These are phyloP conservation scores for Protomyces macrosporus DNA, from an alignment of 1,139 yeast genomes.

Conservation along the genomic window DNA sequence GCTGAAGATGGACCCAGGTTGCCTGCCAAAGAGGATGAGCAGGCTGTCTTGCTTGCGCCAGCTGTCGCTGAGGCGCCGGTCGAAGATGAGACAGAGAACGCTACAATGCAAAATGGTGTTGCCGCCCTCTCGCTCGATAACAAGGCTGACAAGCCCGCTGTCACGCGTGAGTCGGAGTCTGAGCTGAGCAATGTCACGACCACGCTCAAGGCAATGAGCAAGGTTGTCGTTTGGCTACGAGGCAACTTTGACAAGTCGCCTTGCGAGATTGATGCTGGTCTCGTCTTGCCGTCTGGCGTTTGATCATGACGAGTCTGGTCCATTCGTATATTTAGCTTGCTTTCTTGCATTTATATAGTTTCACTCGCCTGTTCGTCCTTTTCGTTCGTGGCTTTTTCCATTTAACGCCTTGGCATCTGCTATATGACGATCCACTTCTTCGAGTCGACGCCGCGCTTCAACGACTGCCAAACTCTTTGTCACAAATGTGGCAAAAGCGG, in stretches of 20 bases:
- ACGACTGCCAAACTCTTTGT: neutral
- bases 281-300: neutral
- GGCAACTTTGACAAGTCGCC: conserved; percentile 20
- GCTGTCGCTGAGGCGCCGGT: neutral
- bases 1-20: neutral
- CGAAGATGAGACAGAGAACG: neutral
- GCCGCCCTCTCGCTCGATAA: neutral
- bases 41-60: neutral
- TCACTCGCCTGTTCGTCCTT: neutral
- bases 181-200: neutral
- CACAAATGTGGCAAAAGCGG: neutral
- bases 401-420: neutral
- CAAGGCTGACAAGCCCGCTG: neutral
- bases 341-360: neutral
- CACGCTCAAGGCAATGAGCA: conserved; percentile 7
- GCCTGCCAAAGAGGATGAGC: neutral
- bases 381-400: neutral
- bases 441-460: neutral
- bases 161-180: neutral
- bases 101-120: no score
- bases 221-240: conserved; percentile 12
- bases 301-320: no score
- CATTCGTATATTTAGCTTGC: no score
- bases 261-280: conserved; percentile 15
- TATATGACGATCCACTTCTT: neutral